Base-by-base conservation (phyloP, 805 yeast species). In the Metschnikowia bowlesiae region DNA sequence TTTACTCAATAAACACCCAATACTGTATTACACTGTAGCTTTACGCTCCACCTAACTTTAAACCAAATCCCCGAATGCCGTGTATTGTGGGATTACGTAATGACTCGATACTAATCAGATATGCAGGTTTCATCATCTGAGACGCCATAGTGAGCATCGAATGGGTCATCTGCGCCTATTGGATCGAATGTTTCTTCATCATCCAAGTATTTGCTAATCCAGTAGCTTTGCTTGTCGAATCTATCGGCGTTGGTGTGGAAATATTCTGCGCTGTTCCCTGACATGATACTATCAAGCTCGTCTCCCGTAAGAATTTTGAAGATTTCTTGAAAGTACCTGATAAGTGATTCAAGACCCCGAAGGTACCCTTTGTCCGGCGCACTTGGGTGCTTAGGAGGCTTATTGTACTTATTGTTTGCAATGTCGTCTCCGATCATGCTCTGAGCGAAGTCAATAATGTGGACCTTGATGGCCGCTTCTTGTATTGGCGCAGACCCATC, bases 361-460 rank as follows among this genome's bases (percentile, higher is more conserved):
- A 90, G 68, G 64, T 89, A 94, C 1, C 99, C 99, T 54, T 69
- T 63, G 67, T 94, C 99, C 2, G 89, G 83, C 37, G 69, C 63
- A 8, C 74, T 68, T 1, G 81, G 80, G 58, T 84, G 83, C 38
- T 65, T 71, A 1, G 97, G 97, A 3, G 97, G 96, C 47, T 83
- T 85, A 1, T 80, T 75, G 31, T 63, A 58, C 32, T 47, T 38
- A n/a, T 45, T 45, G 32, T 47, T 46, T 14, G 78, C 75, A 11
- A 66, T 60, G 13, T 64, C 64, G 38, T 73, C 70, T 2, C 82
- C 82, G 32, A 89, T 86, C 13, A 89, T 85, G 61, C 96, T 87
- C 63, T 91, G 96, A 1, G 98, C 98, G 75, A 94, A 94, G 69
- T 94, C 99, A 58, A 94, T 94, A 49, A 95, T 78, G 54, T 90